These are phyloP conservation scores for Trematosphaeria pertusa DNA, from an alignment of 2,329 filamentous ascomycete genomes.

Conservation along the genomic window DNA sequence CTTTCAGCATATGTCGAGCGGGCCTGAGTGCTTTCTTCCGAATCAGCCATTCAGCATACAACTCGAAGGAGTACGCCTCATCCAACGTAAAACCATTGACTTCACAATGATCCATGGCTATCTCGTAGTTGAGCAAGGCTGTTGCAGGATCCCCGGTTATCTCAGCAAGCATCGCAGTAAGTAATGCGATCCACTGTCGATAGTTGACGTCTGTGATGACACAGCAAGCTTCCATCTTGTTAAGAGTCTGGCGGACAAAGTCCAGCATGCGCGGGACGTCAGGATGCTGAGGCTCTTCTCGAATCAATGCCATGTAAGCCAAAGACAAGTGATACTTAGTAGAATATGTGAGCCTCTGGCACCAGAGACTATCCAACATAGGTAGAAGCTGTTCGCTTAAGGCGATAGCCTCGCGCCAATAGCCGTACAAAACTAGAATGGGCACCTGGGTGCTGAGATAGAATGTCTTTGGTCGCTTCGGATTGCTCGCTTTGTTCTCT, in stretches of 20 bases:
- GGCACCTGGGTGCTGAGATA: conserved; percentile 66
- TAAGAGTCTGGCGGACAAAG: conserved; percentile 63
- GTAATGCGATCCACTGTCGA: conserved; percentile 69
- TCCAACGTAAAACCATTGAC: conserved; percentile 72
- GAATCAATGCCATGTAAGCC: conserved; percentile 48
- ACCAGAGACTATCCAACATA: conserved; percentile 53
- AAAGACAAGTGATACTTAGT: conserved; percentile 54
- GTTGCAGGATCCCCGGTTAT: conserved; percentile 59
- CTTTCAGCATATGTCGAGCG: conserved; percentile 71
- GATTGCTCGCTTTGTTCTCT: conserved; percentile 60
- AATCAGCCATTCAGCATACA: conserved; percentile 75
- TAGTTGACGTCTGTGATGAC: conserved; percentile 74
- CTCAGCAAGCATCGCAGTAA: conserved; percentile 74
- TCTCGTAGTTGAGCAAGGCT: conserved; percentile 71
- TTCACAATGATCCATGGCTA: conserved; percentile 73
- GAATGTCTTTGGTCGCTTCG: conserved; percentile 68
- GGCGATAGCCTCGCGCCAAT: conserved; percentile 50
- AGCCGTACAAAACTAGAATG: conserved; percentile 52
- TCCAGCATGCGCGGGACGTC: conserved; percentile 58
- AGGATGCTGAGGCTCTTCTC: conserved; percentile 43
- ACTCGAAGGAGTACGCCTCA: conserved; percentile 74
- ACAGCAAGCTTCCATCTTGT: conserved; percentile 70
- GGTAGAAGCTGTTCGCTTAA: conserved; percentile 52
- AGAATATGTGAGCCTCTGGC: conserved; percentile 52
- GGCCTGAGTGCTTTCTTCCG: conserved; percentile 70